These are phyloP conservation scores for Fusarium nodosum DNA, from an alignment of 2,329 filamentous ascomycete species.

Conservation along the genomic window DNA sequence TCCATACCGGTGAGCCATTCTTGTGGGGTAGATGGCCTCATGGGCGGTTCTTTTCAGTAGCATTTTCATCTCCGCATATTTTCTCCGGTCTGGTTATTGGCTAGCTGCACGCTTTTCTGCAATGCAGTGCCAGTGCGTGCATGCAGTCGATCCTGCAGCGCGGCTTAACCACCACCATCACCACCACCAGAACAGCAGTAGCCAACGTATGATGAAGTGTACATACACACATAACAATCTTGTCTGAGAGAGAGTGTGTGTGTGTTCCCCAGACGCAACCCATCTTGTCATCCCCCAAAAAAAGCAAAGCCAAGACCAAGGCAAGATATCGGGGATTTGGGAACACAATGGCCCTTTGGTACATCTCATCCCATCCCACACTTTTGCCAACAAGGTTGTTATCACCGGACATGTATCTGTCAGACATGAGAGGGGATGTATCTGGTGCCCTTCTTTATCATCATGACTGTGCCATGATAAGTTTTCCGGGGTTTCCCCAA, in stretches of 20 bases:
- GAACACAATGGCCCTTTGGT: constrained; percentile 31
- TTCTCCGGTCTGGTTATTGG: constrained; percentile 11
- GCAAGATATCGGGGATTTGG: constrained; percentile 23
- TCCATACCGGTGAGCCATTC: constrained; percentile 42
- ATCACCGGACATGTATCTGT: constrained; percentile 32
- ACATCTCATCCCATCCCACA: constrained; percentile 38
- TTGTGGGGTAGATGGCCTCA: constrained; percentile 44
- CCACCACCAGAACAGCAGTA: background rate
- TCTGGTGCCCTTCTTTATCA: constrained; percentile 2
- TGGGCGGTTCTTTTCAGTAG: constrained; percentile 21
- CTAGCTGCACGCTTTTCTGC: background rate
- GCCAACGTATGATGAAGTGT: constrained; percentile 27
- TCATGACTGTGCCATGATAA: constrained; percentile 17
- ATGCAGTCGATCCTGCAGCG: constrained; percentile 14
- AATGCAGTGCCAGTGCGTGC: constrained; percentile 8
- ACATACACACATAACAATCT: background rate
- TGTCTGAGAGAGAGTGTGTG: background rate
- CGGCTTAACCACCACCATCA: background rate
- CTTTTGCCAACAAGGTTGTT: constrained; percentile 18
- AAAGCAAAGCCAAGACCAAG: background rate
- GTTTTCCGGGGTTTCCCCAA: constrained; percentile 6
- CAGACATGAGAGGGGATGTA: constrained; percentile 35
- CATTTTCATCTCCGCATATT: constrained; percentile 33
- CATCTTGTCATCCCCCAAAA: constrained; percentile 1
- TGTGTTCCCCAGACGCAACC: constrained; percentile 2